Evolutionary conservation across 768 basidiomycete species (phyloP), one percentile per base, ranked within the genome.

Genomic region (Roridomyces roridus): DNA sequence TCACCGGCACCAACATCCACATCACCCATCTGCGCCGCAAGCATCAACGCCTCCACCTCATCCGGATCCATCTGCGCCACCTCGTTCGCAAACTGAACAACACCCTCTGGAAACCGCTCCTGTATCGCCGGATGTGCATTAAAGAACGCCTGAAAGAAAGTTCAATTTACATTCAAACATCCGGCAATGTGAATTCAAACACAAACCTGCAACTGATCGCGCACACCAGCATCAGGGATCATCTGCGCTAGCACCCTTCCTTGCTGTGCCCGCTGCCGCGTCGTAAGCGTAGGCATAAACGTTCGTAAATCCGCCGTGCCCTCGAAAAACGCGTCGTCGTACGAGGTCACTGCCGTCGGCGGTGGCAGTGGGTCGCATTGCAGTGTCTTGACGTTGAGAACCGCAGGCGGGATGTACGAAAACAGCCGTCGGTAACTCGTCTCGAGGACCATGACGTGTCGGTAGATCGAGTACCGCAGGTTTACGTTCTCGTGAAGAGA

Each of bases 361-460:
- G 96, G 95, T 0, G 96, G 94, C 3, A 96, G 75, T 0, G 96
- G 95, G 67, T 98, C 96, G 63, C 89, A 97, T 9, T 88, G 85
- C 57, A 92, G 75, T 6, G 84, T 79, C 51, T 85, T 82, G 12
- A 72, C 74, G 5, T 78, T 73, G 12, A 83, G 71, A 5, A 91
- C 77, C 5, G 74, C 64, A 12, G 77, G 74, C 0, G 92, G 91
- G 47, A 96, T 78, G 75, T 94, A 96, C 0, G 86, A 77, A 46
- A 89, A 81, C 10, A 92, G 76, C 8, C 77, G 74, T 6, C 81
- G 78, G 60, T 86, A 84, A 4, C 79, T 79, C 6, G 81, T 73
- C 63, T 91, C 89, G 14, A 87, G 80, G n/a, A 93, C 89, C 50
- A 91, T 73, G 25, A 93, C 72, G 67, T 96, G 94, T 6, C 94